Evolutionary conservation across 2,329 filamentous ascomycete species (phyloP).

Genomic region (Colletotrichum liaoningense): DNA sequence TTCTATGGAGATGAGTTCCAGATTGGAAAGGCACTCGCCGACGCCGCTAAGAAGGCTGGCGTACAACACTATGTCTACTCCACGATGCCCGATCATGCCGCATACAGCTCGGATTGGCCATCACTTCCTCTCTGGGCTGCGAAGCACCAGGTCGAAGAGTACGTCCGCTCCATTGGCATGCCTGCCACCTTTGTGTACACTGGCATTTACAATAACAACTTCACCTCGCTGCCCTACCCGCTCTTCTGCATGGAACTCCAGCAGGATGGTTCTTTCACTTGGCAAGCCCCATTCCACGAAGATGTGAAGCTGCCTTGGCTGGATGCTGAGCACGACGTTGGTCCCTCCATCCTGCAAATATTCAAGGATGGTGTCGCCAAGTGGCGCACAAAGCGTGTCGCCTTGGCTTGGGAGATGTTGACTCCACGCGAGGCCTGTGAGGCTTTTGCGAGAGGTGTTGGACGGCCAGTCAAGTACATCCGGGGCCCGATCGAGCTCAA

Average conservation of each 20-base stretch:
- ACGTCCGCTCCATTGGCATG: constrained; percentile 83
- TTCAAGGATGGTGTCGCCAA: constrained; percentile 92
- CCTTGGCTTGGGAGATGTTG: constrained; percentile 90
- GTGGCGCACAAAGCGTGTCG: constrained; percentile 84
- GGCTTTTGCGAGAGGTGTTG: constrained; percentile 82
- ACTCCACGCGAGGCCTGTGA: constrained; percentile 85
- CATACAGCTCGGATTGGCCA: constrained; percentile 81
- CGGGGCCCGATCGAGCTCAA: constrained; percentile 84
- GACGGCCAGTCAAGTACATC: constrained; percentile 82
- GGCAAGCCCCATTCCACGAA: constrained; percentile 94
- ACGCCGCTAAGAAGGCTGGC: constrained; percentile 86
- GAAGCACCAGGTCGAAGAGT: constrained; percentile 93
- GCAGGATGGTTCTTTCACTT: constrained; percentile 85
- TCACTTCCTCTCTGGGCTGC: constrained; percentile 90
- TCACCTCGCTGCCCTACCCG: constrained; percentile 91
- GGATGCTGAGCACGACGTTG: constrained; percentile 95
- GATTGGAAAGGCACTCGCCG: constrained; percentile 88
- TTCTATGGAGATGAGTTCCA: constrained; percentile 95
- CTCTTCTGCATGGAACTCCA: constrained; percentile 95
- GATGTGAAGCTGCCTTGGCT: constrained; percentile 92
- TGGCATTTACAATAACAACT: constrained; percentile 99
- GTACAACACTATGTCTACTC: constrained; percentile 96
- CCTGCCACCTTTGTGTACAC: constrained; percentile 95
- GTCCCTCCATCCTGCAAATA: constrained; percentile 89
- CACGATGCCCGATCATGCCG: constrained; percentile 94